phyloP scores from a whole-genome alignment of 1,284 basidiomycete species.

The Rhizopogon hawkerae region DNA sequence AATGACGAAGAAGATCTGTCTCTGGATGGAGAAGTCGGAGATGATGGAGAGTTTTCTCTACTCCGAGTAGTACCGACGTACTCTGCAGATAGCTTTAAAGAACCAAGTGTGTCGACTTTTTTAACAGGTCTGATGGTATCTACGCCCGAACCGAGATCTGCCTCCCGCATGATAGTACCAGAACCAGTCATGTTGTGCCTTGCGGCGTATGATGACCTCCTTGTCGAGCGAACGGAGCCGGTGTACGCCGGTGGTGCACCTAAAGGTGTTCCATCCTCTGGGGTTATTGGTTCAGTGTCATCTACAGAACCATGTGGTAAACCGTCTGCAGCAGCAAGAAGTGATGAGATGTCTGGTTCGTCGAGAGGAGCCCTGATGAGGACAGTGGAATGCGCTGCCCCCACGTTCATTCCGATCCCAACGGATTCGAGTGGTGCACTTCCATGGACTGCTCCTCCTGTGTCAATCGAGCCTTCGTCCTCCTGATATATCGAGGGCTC shows the following conservation, averaged over 20 bases:
- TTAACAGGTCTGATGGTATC: constrained; percentile 90
- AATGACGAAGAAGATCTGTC: constrained; percentile 28
- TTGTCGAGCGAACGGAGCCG: constrained; percentile 44
- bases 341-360: constrained; percentile 36
- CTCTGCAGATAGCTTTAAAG: constrained; percentile 71
- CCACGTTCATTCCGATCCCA: constrained; percentile 43
- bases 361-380: constrained; percentile 43
- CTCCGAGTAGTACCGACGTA: constrained; percentile 65
- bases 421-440: constrained; percentile 39
- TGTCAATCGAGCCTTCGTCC: constrained; percentile 44
- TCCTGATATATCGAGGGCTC: constrained; percentile 36
- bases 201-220: constrained; percentile 67
- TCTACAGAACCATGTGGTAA: constrained; percentile 32
- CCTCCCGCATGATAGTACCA: constrained; percentile 73
- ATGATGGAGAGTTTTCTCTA: constrained; percentile 38
- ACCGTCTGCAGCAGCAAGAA: constrained; percentile 29
- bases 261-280: constrained; percentile 28
- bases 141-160: constrained; percentile 76
- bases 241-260: constrained; percentile 58
- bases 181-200: constrained; percentile 53
- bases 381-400: constrained; percentile 62
- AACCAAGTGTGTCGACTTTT: constrained; percentile 75
- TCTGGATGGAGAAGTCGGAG: constrained; percentile 37
- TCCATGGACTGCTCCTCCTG: constrained; percentile 53
- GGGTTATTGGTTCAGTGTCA: constrained; percentile 26